Percentiles rank a stretch among this genome's conserved stretches.
These are phyloP conservation scores for Neohortaea acidophila DNA, from an alignment of 495 filamentous ascomycete species.

Conservation along the genomic window DNA sequence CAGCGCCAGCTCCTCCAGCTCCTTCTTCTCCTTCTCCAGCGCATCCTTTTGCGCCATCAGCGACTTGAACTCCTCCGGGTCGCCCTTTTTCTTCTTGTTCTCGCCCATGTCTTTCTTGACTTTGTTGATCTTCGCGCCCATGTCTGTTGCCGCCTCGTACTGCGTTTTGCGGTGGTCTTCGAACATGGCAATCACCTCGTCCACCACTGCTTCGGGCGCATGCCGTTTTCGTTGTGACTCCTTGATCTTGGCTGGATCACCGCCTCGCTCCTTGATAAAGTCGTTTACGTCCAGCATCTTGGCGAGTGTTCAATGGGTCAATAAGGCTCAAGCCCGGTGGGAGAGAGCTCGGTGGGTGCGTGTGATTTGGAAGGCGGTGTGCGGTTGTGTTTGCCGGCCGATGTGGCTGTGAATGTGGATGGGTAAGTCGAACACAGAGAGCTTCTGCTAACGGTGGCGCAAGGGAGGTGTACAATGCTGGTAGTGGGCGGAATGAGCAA, in stretches of 20 bases:
- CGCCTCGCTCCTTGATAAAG: slow-evolving; percentile 75
- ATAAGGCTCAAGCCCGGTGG: too few species aligned
- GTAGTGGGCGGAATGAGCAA: too few species aligned
- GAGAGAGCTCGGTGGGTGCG: too few species aligned
- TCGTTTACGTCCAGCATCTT: slow-evolving; percentile 64
- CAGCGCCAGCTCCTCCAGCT: slow-evolving; percentile 51
- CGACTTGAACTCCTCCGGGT: slow-evolving; percentile 41
- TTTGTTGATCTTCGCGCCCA: slow-evolving; percentile 69
- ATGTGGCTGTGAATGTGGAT: too few species aligned
- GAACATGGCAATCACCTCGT: slow-evolving; percentile 76
- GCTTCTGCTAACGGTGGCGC: too few species aligned
- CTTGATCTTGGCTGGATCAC: slow-evolving; percentile 74
- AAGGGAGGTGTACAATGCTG: too few species aligned
- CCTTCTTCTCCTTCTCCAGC: slow-evolving; percentile 67
- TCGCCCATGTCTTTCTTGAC: slow-evolving; percentile 77
- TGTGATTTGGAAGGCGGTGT: too few species aligned
- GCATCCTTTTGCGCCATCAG: slow-evolving; percentile 58
- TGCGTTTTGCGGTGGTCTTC: slow-evolving; percentile 67
- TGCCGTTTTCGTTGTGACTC: slow-evolving; percentile 72
- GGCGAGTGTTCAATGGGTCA: too few species aligned
- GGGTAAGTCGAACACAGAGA: too few species aligned
- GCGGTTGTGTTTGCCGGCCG: too few species aligned
- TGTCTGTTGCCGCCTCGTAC: slow-evolving; percentile 61
- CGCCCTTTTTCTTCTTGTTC: slow-evolving; percentile 92
- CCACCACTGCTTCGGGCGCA: slow-evolving; percentile 67